Evolutionary conservation across 176 grass and related monocot species (phyloP).

Genomic region (Aechmea fasciata): DNA sequence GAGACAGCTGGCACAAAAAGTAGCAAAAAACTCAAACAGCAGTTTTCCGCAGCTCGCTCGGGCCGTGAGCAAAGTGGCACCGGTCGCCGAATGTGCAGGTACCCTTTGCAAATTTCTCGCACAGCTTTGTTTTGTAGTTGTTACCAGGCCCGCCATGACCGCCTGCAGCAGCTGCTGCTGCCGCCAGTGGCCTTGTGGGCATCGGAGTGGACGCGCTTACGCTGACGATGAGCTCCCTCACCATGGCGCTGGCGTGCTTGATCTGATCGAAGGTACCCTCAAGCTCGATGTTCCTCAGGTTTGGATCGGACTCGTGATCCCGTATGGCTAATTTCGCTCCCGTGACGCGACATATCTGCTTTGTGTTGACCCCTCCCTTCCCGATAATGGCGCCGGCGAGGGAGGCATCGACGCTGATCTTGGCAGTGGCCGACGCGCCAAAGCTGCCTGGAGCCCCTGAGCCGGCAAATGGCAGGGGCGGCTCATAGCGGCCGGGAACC

Average conservation of each 20-base stretch:
- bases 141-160: slow-evolving; percentile 19
- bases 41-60: slow-evolving; percentile 45
- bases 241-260: slow-evolving; percentile 62
- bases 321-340: slow-evolving; percentile 59
- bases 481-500: slow-evolving; percentile 20
- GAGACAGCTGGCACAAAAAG: neutral
- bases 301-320: slow-evolving; percentile 61
- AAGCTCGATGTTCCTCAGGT: slow-evolving; percentile 78
- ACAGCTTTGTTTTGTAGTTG: slow-evolving; percentile 82
- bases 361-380: slow-evolving; percentile 64
- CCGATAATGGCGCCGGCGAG: slow-evolving; percentile 68
- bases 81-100: slow-evolving; percentile 56
- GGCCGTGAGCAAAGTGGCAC: slow-evolving; percentile 76
- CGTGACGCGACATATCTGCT: slow-evolving; percentile 63
- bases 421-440: slow-evolving; percentile 64
- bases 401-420: slow-evolving; percentile 66
- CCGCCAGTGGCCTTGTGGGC: slow-evolving; percentile 2
- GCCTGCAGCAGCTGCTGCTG: slow-evolving; percentile 4
- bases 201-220: slow-evolving; percentile 21
- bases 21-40: slow-evolving; percentile 17
- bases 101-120: slow-evolving; percentile 62
- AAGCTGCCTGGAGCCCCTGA: slow-evolving; percentile 48
- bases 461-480: slow-evolving; percentile 18
- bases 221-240: slow-evolving; percentile 65
- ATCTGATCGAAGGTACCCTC: slow-evolving; percentile 88